Percentiles rank a stretch among this genome's conserved stretches.
Conservation (phyloP, 495 filamentous ascomycete genomes). For the Thozetella sp. region DNA sequence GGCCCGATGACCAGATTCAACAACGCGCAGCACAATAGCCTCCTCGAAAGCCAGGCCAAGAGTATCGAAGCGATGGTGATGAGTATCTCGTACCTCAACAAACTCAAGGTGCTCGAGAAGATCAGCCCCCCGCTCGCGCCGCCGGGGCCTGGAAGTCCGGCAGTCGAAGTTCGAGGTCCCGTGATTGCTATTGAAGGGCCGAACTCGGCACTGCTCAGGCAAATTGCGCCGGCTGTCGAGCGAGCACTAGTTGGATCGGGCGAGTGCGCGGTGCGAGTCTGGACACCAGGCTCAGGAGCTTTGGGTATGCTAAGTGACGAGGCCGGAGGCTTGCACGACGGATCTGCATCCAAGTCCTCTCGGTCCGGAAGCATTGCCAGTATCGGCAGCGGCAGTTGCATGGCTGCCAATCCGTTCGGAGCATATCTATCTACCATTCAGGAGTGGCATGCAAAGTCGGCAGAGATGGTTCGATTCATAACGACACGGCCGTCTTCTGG, state of each 20-base stretch:
- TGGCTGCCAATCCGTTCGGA: slow-evolving; percentile 44
- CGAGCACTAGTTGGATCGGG: slow-evolving; percentile 56
- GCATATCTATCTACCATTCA: slow-evolving; percentile 72
- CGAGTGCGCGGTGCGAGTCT: slow-evolving; percentile 59
- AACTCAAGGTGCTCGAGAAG: slow-evolving; percentile 42
- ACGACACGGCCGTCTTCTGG: slow-evolving; percentile 29
- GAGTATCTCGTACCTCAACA: slow-evolving; percentile 70
- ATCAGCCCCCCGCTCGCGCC: slow-evolving; percentile 47
- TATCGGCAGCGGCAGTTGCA: not conserved
- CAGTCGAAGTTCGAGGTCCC: slow-evolving; percentile 61
- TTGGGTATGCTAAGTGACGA: slow-evolving; percentile 27
- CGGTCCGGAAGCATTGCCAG: not conserved
- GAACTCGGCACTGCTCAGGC: slow-evolving; percentile 50
- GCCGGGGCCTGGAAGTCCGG: slow-evolving; percentile 39
- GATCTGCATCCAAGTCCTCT: not conserved
- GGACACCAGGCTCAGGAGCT: slow-evolving; percentile 26
- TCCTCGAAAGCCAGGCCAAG: slow-evolving; percentile 6
- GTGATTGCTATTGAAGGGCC: slow-evolving; percentile 84
- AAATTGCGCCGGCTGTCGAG: slow-evolving; percentile 63
- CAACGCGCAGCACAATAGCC: not conserved
- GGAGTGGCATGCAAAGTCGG: slow-evolving; percentile 70
- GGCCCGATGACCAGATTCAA: not conserved
- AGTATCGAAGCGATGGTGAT: slow-evolving; percentile 72
- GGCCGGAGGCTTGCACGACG: slow-evolving; percentile 33
- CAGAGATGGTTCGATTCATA: slow-evolving; percentile 67